A percentile compares a stretch with the other conserved stretches of the same genome.
These are phyloP conservation scores for Sporothrix protearum DNA, from an alignment of 2,329 filamentous ascomycete genomes.

Conservation along the genomic window DNA sequence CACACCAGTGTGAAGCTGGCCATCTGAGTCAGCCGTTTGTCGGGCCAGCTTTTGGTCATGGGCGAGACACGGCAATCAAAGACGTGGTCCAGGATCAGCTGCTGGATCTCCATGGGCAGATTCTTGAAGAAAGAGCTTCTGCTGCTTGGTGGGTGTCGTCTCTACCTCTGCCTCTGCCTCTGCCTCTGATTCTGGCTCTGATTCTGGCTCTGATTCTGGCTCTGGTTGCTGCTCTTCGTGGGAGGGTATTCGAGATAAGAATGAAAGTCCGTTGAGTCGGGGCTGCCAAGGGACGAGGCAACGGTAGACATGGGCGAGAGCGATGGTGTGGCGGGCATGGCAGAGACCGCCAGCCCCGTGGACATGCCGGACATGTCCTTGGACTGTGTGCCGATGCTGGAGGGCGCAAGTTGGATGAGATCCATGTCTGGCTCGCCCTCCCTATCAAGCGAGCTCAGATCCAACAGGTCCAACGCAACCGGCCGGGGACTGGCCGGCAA, in stretches of 20 bases:
- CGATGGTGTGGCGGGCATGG: not conserved
- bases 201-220: slow-evolving; percentile 26
- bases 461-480: not conserved
- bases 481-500: not conserved
- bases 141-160: slow-evolving; percentile 23
- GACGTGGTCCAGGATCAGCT: slow-evolving; percentile 66
- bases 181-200: slow-evolving; percentile 24
- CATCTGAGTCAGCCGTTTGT: slow-evolving; percentile 62
- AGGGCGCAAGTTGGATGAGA: not conserved
- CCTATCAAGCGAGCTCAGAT: not conserved
- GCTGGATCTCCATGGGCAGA: slow-evolving; percentile 67
- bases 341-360: slow-evolving; percentile 26
- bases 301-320: slow-evolving; percentile 10
- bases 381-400: not conserved
- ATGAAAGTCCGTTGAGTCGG: not conserved
- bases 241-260: not conserved
- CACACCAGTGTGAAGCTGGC: slow-evolving; percentile 61
- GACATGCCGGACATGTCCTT: not conserved
- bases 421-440: not conserved
- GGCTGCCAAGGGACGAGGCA: slow-evolving; percentile 7
- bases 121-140: slow-evolving; percentile 45
- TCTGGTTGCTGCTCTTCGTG: not conserved
- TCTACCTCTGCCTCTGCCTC: slow-evolving; percentile 25
- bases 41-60: slow-evolving; percentile 53
- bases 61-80: slow-evolving; percentile 66